Base-by-base conservation (phyloP, 192 early-diverging fungal species). In the Globomyces pollinis-pini region DNA sequence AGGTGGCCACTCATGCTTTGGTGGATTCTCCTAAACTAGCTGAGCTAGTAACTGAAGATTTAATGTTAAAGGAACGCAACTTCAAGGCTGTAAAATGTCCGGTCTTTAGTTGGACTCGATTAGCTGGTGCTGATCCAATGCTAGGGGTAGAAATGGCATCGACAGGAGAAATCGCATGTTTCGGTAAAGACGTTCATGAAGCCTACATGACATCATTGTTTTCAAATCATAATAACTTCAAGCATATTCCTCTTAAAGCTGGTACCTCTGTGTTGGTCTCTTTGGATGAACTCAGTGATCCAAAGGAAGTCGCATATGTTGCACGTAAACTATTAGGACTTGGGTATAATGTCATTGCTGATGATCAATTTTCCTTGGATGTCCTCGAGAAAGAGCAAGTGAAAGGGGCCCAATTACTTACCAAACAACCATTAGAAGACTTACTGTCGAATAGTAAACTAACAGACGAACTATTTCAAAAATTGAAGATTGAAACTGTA, bases 61-160 rank as follows among this genome's bases (percentile, higher is more conserved):
- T 65, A 23, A 83, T 83, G 80, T 18, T 50, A 21, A 43, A 59
- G 8, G 13, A 59, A 30, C 62, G 73, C 4, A 32, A 30, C 9
- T 95, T 90, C 79, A 85, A 88, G 13, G 91, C 88, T 4, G 83
- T 96, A 64, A 98, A 98, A 76, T 90, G 89, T 29, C 93, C 93
- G 26, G 88, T 96, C 62, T 98, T 98, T 81, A 86, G 83, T 36
- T 98, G 90, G 89, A 96, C 91, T 38, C 90, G 96, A 34, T 75
- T 98, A 30, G 85, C 80, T 2, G 93, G 96, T 36, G 96, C 96
- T 16, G 96, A 98, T 62, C 93, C 95, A 34, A 85, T 94, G 75
- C 77, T 98, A 32, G 92, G 92, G 53, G 96, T 98, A 50, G 96
- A 98, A 73, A 98, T 98, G 96, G 87, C 93, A 20, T 92, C 89